Evolutionary conservation across 805 yeast species (phyloP), one percentile per base, ranked within the genome.

Genomic region (Myxozyma mucilagina): DNA sequence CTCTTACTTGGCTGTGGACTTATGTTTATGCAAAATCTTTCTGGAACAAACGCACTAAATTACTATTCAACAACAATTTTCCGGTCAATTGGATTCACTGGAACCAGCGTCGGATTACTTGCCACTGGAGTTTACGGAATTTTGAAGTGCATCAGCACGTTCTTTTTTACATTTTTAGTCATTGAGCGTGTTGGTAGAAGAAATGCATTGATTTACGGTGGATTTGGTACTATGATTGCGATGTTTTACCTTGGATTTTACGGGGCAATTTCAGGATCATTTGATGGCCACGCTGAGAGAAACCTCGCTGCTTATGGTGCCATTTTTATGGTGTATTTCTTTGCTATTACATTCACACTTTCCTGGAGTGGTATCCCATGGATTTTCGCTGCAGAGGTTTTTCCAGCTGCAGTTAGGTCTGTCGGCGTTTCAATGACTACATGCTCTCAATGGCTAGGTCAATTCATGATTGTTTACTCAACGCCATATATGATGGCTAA

Each of bases 21-120:
- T 35, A 96, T 89, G 75, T 86, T 89, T 18, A 78, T 90, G 70
- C 97, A 92, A 75, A 97, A 92, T 75, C 84, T 90, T 70, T 84
- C 96, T 5, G 97, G 97, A 56, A 77, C 79, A 62, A 78, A 78
- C 66, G 81, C 82, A 35, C 71, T 80, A 54, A 78, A 78, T 20
- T 80, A 80, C 68, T 80, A 79, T 63, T 76, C 81, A 13, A 81
- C 80, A 6, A 72, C 76, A 0, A 75, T 79, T 43, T 79, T 79
- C 67, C 70, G 75, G 45, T 74, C 80, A 5, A 76, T 82, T 65
- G 84, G 83, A 35, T 75, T 83, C 59, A 68, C 76, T 3, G 83
- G 82, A 60, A 78, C 82, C 69, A 76, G 80, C 68, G 70, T 74
- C 66, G 75, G 78, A 55, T 76, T 78, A 49, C 74, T 78, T 56